Percentiles rank a stretch among this genome's conserved stretches.
These are phyloP conservation scores for Clonostachys solani DNA, from an alignment of 2,329 filamentous ascomycete genomes.

Conservation along the genomic window DNA sequence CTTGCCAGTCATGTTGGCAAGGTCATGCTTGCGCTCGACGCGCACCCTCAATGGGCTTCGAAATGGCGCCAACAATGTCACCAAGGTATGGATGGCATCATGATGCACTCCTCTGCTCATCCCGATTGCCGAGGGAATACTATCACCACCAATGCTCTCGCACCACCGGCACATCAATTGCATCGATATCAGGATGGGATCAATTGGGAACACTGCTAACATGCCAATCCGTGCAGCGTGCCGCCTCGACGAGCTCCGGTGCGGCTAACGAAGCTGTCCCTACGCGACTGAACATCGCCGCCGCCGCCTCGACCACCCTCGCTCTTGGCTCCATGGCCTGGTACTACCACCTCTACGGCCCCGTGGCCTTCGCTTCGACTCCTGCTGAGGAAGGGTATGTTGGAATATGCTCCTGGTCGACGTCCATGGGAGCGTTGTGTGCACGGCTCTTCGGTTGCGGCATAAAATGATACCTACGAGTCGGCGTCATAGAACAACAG, in stretches of 20 bases:
- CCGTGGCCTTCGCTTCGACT: constrained; percentile 82
- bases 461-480: constrained; percentile 18
- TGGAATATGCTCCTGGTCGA: constrained; percentile 1
- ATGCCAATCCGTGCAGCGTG: constrained; percentile 41
- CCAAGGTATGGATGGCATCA: constrained; percentile 59
- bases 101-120: constrained; percentile 7
- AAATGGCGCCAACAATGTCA: constrained; percentile 66
- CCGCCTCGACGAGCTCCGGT: constrained; percentile 70
- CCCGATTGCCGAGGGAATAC: constrained; percentile 27
- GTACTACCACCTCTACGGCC: constrained; percentile 96
- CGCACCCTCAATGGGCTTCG: constrained; percentile 77
- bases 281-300: constrained; percentile 81
- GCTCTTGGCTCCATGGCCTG: constrained; percentile 88
- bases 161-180: constrained; percentile 18
- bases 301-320: constrained; percentile 78
- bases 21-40: constrained; percentile 84
- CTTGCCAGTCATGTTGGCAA: constrained; percentile 79
- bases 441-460: constrained; percentile 15
- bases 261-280: constrained; percentile 66
- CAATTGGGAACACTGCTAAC: constrained; percentile 29
- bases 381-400: constrained; percentile 98
- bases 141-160: not conserved
- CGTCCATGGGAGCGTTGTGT: not conserved
- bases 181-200: constrained; percentile 11
- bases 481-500: not conserved